Base-by-base conservation (phyloP, 2,329 filamentous ascomycete genomes). In the Sporothrix protearum region DNA sequence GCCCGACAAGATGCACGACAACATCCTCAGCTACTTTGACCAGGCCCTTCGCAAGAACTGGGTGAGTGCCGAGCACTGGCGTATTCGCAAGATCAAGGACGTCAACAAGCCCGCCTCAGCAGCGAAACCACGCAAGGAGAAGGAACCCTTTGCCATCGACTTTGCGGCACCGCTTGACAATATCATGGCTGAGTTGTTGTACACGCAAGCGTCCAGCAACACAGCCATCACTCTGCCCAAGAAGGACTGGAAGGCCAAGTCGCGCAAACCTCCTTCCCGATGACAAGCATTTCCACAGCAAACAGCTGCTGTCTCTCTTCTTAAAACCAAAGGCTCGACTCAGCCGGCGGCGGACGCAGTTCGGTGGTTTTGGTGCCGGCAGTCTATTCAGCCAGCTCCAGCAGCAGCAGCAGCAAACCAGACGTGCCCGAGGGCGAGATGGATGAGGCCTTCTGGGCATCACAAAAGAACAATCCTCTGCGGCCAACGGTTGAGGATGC, bases 21-120 rank as follows among this genome's bases (percentile, higher is more conserved):
- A 97, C 77, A 97, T 99, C 16, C 71, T 99, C n/a, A 92, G 92
- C 78, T 99, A 98, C 82, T 99, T 99, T 78, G 96, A 99, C 80
- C 93, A 97, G 78, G 94, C 95, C 2, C 83, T 98, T 57, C 93
- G 96, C 79, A 98, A 97, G 86, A 97, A 97, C 78, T 99, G 96
- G 95, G 91, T 92, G 6, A 96, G 94, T 66, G 95, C 96, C n/a
- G 96, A 98, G 80, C 96, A 99, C 81, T 99, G 96, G 96, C 91
- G 95, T 76, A 98, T 99, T 78, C 88, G 92, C 74, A 93, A 94
- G 78, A 96, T 99, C 80, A 98, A 98, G 78, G 89, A 91, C 75
- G 82, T 85, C 77, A 67, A 61, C 68, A 71, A 73, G 71, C 64
- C 71, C 8, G 68, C 55, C 3, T 57, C 70, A 6, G 36, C 69